Conservation (phyloP, 768 basidiomycete genomes). For the Guyanaporus albipodus region DNA sequence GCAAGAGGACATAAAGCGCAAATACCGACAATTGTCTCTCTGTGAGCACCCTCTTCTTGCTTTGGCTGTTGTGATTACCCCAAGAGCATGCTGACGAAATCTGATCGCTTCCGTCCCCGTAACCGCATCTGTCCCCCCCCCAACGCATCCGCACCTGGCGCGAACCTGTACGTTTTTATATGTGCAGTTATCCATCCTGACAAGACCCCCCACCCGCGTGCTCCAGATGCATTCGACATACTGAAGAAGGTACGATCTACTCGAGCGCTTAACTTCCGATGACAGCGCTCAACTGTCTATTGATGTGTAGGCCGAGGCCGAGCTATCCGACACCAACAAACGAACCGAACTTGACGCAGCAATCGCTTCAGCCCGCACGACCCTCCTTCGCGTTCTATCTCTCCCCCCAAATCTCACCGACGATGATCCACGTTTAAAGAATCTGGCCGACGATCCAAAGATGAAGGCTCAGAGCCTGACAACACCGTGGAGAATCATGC, state of each 20-base stretch:
- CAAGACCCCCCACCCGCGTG: conserved; percentile 84
- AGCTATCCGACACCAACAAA: conserved; percentile 72
- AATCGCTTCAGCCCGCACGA: conserved; percentile 67
- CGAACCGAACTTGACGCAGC: conserved; percentile 80
- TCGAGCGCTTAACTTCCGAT: neutral
- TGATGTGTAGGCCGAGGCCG: conserved; percentile 67
- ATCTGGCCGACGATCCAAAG: conserved; percentile 38
- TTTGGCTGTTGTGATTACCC: conserved; percentile 1
- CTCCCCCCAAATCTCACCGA: conserved; percentile 59
- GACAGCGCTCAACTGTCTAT: neutral
- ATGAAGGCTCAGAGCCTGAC: conserved; percentile 27
- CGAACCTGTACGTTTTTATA: conserved; percentile 40
- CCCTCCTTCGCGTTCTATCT: conserved; percentile 58
- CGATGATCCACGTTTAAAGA: conserved; percentile 54
- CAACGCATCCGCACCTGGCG: neutral
- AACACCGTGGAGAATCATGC: conserved; percentile 63
- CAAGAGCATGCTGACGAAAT: conserved; percentile 23
- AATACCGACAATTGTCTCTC: conserved; percentile 79
- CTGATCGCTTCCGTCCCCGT: neutral
- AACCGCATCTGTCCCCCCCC: neutral
- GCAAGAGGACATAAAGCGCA: conserved; percentile 84
- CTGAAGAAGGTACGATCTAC: conserved; percentile 72
- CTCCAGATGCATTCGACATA: conserved; percentile 90
- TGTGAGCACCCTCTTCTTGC: conserved; percentile 47
- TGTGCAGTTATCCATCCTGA: conserved; percentile 93